Conservation (phyloP, 805 yeast species). For the Kuraishia hungarica region DNA sequence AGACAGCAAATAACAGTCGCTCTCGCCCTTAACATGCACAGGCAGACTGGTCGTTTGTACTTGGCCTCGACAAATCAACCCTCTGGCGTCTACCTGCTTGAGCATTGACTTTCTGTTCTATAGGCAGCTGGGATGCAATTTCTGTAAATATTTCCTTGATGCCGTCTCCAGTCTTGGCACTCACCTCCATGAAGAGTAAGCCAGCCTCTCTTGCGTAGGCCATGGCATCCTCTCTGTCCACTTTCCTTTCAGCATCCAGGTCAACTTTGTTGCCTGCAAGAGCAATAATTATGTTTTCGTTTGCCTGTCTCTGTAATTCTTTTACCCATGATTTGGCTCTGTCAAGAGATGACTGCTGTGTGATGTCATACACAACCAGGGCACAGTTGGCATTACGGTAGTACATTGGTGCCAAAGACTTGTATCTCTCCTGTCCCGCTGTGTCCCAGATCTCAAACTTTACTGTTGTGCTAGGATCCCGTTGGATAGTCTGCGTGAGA, state of each 20-base stretch:
- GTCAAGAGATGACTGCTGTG: conserved; percentile 55
- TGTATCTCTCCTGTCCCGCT: conserved; percentile 77
- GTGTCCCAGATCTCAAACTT: conserved; percentile 84
- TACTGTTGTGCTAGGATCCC: conserved; percentile 45
- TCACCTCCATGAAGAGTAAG: conserved; percentile 42
- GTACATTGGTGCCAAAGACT: conserved; percentile 76
- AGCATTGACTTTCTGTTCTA: conserved; percentile 17
- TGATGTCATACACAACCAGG: conserved; percentile 68
- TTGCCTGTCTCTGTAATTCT: conserved; percentile 78
- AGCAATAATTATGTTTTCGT: conserved; percentile 65
- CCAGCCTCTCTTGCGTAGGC: conserved; percentile 47
- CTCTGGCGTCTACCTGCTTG: conserved; percentile 12
- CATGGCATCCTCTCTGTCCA: conserved; percentile 35
- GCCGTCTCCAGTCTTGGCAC: conserved; percentile 50
- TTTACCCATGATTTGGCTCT: conserved; percentile 74
- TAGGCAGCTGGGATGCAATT: conserved; percentile 39
- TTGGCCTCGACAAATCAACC: conserved; percentile 20
- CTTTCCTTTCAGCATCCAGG: conserved; percentile 40
- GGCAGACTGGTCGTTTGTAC: conserved; percentile 18
- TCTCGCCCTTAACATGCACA: conserved; percentile 3
- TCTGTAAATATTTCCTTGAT: conserved; percentile 37
- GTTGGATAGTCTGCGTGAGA: conserved; percentile 55
- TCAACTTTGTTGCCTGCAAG: conserved; percentile 76
- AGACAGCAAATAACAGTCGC: neutral
- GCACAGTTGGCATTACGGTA: conserved; percentile 79